These are phyloP conservation scores for Thraustotheca clavata DNA, from an alignment of 352 stramenopile species.

Conservation along the genomic window DNA sequence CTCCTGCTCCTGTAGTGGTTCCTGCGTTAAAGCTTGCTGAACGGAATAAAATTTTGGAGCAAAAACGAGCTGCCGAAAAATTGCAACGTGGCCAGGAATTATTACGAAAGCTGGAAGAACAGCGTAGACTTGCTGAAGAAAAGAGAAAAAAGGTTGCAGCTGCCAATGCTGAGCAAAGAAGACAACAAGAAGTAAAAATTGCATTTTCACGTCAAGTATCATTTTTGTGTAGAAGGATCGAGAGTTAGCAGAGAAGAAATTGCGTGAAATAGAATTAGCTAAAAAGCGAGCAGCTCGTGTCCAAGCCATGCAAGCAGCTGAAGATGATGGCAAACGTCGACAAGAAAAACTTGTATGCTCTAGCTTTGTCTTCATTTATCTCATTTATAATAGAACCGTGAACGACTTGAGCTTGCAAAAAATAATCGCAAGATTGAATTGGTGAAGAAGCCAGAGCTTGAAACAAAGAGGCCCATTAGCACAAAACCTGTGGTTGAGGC, in stretches of 20 bases:
- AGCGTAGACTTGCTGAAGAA: conserved; percentile 51
- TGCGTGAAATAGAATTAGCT: conserved; percentile 11
- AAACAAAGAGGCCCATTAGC: too few species aligned
- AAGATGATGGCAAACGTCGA: conserved; percentile 59
- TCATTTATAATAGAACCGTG: too few species aligned
- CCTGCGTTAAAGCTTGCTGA: conserved; percentile 67
- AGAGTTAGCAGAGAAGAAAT: not conserved
- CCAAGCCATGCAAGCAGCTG: conserved; percentile 9
- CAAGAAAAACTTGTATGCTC: conserved; percentile 36
- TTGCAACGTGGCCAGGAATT: conserved; percentile 50
- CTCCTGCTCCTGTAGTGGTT: conserved; percentile 32
- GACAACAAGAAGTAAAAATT: not conserved
- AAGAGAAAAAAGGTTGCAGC: not conserved
- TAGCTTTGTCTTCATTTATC: too few species aligned
- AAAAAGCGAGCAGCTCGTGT: conserved; percentile 4
- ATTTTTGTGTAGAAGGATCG: conserved; percentile 8
- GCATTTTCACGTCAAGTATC: not conserved
- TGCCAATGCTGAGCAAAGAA: not conserved
- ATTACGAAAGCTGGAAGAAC: conserved; percentile 61
- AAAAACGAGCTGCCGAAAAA: conserved; percentile 61
- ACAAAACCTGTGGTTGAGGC: too few species aligned
- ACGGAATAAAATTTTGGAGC: conserved; percentile 47
- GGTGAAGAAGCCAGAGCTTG: conserved; percentile 25
- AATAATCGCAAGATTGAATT: conserved; percentile 47
- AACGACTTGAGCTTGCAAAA: too few species aligned